A percentile compares a stretch with the other conserved stretches of the same genome.
Conservation (phyloP, 1,284 basidiomycete genomes). For the Puccinia horiana region DNA sequence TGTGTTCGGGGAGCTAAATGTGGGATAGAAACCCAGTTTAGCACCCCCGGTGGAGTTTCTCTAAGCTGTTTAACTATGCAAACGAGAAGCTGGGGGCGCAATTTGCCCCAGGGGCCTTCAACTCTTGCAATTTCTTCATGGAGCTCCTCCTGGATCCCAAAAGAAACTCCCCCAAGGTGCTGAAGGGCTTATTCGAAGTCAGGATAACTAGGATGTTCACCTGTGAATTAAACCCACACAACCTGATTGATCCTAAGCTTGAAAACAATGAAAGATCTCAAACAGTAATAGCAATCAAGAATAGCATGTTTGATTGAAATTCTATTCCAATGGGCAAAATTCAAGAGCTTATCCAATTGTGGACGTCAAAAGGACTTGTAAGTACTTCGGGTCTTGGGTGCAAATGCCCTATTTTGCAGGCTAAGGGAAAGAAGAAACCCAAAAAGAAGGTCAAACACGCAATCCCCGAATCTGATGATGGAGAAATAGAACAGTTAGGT, state of each 20-base stretch:
- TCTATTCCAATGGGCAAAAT: too few relatives aligned
- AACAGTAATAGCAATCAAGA: too few relatives aligned
- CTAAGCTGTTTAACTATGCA: not conserved
- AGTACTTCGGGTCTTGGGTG: too few relatives aligned
- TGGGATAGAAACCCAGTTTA: not conserved
- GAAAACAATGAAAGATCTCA: too few relatives aligned
- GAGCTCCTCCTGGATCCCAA: not conserved
- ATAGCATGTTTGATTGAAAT: too few relatives aligned
- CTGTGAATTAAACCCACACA: not conserved
- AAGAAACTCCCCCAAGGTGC: not conserved
- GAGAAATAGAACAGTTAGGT: too few relatives aligned
- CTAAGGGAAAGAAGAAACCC: too few relatives aligned
- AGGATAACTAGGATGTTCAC: not conserved
- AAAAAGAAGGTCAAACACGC: not conserved
- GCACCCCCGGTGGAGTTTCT: not conserved
- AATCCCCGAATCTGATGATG: not conserved
- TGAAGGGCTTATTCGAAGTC: not conserved
- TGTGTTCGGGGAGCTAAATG: too few relatives aligned
- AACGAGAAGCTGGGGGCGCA: not conserved
- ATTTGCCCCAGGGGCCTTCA: not conserved
- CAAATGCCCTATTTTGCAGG: too few relatives aligned
- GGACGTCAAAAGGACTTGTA: too few relatives aligned
- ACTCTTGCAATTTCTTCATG: not conserved
- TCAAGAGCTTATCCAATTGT: too few relatives aligned
- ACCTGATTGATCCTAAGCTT: not conserved